These are phyloP conservation scores for Angomonas ambiguus DNA, from an alignment of 208 protist genomes.

Conservation along the genomic window DNA sequence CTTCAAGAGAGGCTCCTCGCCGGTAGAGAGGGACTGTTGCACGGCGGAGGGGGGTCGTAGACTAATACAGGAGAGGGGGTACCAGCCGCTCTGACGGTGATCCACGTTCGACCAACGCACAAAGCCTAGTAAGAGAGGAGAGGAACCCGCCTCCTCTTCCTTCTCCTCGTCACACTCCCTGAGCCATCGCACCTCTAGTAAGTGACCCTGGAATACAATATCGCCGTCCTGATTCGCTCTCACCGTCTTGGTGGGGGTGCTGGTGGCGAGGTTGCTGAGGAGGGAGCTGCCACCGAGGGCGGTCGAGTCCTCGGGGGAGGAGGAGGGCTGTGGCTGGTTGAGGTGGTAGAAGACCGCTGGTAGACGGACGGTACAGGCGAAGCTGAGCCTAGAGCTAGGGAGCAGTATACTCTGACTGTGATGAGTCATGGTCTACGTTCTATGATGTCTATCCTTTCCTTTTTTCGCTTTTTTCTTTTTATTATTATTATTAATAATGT, in stretches of 20 bases:
- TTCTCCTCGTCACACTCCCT: background rate
- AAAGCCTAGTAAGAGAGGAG: slow-evolving; percentile 48
- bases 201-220: background rate
- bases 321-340: background rate
- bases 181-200: background rate
- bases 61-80: slow-evolving; percentile 47
- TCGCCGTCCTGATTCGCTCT: background rate
- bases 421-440: background rate
- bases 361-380: background rate
- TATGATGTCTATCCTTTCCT: background rate
- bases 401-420: background rate
- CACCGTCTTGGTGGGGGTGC: background rate
- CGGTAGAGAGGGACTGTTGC: slow-evolving; percentile 1
- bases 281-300: background rate
- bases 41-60: slow-evolving; percentile 26
- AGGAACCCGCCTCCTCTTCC: background rate
- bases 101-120: slow-evolving; percentile 74
- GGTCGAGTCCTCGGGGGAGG: background rate
- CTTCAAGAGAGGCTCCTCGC: background rate
- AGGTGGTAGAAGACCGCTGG: background rate
- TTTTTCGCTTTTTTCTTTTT: background rate
- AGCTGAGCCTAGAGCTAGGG: background rate
- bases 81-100: slow-evolving; percentile 77
- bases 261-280: background rate
- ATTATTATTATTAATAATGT: background rate